These are phyloP conservation scores for Fusarium verrucosum DNA, from an alignment of 2,329 filamentous ascomycete genomes.

Conservation along the genomic window DNA sequence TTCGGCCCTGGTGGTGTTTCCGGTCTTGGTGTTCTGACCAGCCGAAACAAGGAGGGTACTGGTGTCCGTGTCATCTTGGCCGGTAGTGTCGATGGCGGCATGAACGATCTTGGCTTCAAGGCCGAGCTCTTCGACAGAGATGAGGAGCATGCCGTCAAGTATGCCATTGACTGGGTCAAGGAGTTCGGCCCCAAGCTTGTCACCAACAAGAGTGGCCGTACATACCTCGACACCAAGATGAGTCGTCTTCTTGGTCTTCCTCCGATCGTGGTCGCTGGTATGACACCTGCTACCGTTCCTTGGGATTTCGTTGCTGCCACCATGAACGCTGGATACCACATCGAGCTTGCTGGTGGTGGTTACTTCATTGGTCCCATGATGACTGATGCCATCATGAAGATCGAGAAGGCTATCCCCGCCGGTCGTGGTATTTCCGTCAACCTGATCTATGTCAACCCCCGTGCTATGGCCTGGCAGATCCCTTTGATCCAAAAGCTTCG, in stretches of 20 bases:
- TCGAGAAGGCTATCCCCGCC: slow-evolving; percentile 83
- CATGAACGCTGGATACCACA: slow-evolving; percentile 95
- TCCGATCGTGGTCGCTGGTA: slow-evolving; percentile 89
- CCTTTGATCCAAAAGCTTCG: slow-evolving; percentile 82
- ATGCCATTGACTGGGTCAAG: slow-evolving; percentile 96
- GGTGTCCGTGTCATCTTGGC: slow-evolving; percentile 96
- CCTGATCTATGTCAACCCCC: slow-evolving; percentile 89
- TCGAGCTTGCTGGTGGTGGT: slow-evolving; percentile 88
- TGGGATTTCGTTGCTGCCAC: slow-evolving; percentile 93
- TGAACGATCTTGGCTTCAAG: slow-evolving; percentile 95
- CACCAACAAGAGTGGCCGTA: slow-evolving; percentile 87
- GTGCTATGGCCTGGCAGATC: slow-evolving; percentile 93
- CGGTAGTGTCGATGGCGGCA: slow-evolving; percentile 89
- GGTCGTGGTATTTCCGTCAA: slow-evolving; percentile 91
- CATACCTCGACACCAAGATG: slow-evolving; percentile 97
- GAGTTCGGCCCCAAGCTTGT: slow-evolving; percentile 93
- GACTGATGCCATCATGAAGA: slow-evolving; percentile 83
- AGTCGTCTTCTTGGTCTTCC: slow-evolving; percentile 85
- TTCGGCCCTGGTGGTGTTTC: slow-evolving; percentile 98
- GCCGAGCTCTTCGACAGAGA: slow-evolving; percentile 97
- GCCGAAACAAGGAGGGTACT: slow-evolving; percentile 98
- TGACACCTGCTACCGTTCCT: slow-evolving; percentile 89
- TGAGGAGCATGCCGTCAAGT: slow-evolving; percentile 92
- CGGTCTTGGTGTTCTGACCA: slow-evolving; percentile 92
- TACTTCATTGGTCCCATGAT: slow-evolving; percentile 86